Evolutionary conservation across 495 filamentous ascomycete genomes (phyloP), one percentile per base, ranked within the genome.

Genomic region (Hypoxylon cercidicola): DNA sequence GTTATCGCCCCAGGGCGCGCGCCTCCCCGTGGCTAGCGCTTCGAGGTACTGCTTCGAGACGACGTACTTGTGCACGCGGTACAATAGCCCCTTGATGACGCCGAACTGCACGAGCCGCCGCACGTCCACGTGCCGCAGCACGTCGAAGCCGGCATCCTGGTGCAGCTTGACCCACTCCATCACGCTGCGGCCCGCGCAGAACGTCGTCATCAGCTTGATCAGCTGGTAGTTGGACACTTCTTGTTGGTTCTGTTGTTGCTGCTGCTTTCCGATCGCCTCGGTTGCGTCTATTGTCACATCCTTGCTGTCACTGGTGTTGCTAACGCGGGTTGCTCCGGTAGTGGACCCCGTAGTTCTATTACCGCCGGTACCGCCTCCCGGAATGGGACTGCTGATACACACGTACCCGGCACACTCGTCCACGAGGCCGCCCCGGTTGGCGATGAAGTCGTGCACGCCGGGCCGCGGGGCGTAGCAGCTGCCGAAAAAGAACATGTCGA

Each of bases 101-200:
- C 96, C 95, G 74, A 97, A 98, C 32, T 93, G 94, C 58, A 99
- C 90, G 58, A 99, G 89, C 23, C 96, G 87, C 1, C 95, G 84
- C 44, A 97, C 86, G 75, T 99, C 95, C 61, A 99, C 85, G 66
- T 87, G 83, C 11, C 81, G 75, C 4, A 97, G 81, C 20, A 88
- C 78, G 57, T 84, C 78, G 45, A 84, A 77, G 7, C 81, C 82
- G 20, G 72, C 70, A 21, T 85, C 83, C 56, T 81, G 82, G 77
- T 95, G 88, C 37, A 88, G 82, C 16, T 88, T 80, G 63, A 91
- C 87, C 91, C 92, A 98, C 72, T 90, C 88, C 68, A 89, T 88
- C 4, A 98, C 81, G 53, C 88, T 90, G 53, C 90, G 85, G 57
- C 91, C 91, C 58, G 91, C 89, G 62, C 83, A 85, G 28, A 98